A percentile compares a stretch with the other conserved stretches of the same genome.
These are phyloP conservation scores for Akanthomyces muscarius DNA, from an alignment of 2,329 filamentous ascomycete genomes.

Conservation along the genomic window DNA sequence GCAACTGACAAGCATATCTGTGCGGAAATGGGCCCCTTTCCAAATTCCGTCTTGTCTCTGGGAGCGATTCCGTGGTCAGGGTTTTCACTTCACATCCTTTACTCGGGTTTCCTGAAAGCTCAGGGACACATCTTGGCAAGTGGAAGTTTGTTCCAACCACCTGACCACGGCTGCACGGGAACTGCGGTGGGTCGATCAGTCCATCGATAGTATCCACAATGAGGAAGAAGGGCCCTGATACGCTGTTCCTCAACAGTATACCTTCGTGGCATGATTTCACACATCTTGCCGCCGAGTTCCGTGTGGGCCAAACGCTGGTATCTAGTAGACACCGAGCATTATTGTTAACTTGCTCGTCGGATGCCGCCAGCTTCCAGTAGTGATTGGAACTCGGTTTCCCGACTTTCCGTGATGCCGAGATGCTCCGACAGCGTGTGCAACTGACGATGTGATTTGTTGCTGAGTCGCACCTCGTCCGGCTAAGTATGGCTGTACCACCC, in stretches of 20 bases:
- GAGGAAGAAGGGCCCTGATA: neutral
- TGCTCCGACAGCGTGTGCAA: neutral
- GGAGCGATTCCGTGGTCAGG: neutral
- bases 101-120: no score
- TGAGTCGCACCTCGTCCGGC: neutral
- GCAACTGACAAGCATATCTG: neutral
- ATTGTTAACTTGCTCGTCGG: neutral
- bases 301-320: neutral
- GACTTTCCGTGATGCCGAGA: neutral
- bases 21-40: neutral
- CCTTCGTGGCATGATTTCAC: neutral
- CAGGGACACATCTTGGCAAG: neutral
- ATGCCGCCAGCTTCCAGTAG: neutral
- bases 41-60: neutral
- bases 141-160: neutral
- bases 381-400: neutral
- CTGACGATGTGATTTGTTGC: neutral
- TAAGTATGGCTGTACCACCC: neutral
- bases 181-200: neutral
- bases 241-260: neutral
- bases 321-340: neutral
- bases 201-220: neutral
- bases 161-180: slow-evolving; percentile 5
- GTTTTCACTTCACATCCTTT: neutral
- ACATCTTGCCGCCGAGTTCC: neutral